These are phyloP conservation scores for Quercus gilva DNA, from an alignment of 306 rosid genomes.

Conservation along the genomic window DNA sequence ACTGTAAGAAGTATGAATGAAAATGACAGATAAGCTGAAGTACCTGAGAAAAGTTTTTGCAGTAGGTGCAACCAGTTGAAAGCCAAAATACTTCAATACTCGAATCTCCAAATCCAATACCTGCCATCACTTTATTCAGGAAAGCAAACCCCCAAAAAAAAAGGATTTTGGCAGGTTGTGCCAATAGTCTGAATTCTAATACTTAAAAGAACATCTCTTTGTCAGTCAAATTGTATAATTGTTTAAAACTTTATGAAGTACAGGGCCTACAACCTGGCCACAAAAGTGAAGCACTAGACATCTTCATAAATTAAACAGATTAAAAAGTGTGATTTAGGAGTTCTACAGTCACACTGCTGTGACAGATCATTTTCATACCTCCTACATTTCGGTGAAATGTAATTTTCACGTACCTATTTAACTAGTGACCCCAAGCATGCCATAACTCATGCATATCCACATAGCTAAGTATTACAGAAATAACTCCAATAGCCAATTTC, in stretches of 20 bases:
- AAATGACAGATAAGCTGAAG: constrained; percentile 8
- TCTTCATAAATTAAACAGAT: background rate
- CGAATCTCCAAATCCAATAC: constrained; percentile 63
- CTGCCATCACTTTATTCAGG: constrained; percentile 35
- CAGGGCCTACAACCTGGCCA: background rate
- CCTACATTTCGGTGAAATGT: background rate
- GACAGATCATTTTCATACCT: background rate
- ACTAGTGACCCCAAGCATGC: background rate
- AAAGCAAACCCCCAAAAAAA: constrained; percentile 4
- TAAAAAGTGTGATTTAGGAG: background rate
- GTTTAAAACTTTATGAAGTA: background rate
- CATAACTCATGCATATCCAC: background rate
- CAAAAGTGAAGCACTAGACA: background rate
- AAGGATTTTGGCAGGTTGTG: constrained; percentile 12
- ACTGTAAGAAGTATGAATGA: background rate
- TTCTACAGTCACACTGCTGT: background rate
- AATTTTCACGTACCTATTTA: background rate
- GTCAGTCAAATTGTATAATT: background rate
- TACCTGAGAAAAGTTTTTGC: constrained; percentile 68
- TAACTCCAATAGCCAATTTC: background rate
- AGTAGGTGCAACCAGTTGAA: constrained; percentile 64
- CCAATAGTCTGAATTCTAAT: background rate
- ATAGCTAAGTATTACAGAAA: background rate
- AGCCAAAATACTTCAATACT: constrained; percentile 43
- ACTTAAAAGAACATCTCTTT: background rate